Percentiles rank a stretch among this genome's conserved stretches.
Conservation (phyloP, 2,329 filamentous ascomycete species). For the Cordyceps militaris region DNA sequence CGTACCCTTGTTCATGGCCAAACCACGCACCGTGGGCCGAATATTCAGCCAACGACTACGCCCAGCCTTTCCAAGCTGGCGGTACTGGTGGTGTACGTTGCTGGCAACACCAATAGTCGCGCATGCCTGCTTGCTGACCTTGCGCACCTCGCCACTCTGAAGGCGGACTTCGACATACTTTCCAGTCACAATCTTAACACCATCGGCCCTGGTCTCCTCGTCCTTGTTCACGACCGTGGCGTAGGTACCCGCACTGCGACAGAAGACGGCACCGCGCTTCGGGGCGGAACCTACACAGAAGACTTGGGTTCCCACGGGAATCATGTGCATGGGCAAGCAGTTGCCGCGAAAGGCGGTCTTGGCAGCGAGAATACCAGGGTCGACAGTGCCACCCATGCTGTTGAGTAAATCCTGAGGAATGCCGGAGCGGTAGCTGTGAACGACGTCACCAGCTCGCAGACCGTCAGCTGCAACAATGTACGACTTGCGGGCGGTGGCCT, state of each 20-base stretch:
- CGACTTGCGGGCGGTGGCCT: conserved; percentile 66
- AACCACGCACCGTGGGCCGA: conserved; percentile 88
- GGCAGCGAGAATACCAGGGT: conserved; percentile 91
- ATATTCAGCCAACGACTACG: conserved; percentile 91
- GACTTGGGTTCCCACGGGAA: conserved; percentile 87
- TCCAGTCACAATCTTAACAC: conserved; percentile 56
- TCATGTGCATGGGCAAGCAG: conserved; percentile 90
- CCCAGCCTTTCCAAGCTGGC: conserved; percentile 90
- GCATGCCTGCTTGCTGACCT: conserved; percentile 85
- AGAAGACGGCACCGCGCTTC: conserved; percentile 77
- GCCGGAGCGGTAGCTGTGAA: conserved; percentile 86
- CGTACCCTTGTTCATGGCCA: conserved; percentile 95
- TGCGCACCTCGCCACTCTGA: conserved; percentile 87
- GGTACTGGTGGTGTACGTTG: conserved; percentile 86
- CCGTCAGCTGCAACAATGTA: conserved; percentile 97
- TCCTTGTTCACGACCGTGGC: conserved; percentile 86
- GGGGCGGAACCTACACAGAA: conserved; percentile 79
- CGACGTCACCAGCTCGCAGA: conserved; percentile 80
- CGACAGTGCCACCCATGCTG: conserved; percentile 86
- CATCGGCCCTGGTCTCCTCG: conserved; percentile 58
- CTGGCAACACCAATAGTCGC: conserved; percentile 92
- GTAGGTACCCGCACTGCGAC: conserved; percentile 88
- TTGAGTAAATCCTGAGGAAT: conserved; percentile 81
- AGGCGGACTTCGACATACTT: conserved; percentile 78
- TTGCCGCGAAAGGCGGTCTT: conserved; percentile 93